Percentiles rank a stretch among this genome's conserved stretches.
phyloP scores from a whole-genome alignment of 2,329 filamentous ascomycete genomes.

The Alternaria sp. region DNA sequence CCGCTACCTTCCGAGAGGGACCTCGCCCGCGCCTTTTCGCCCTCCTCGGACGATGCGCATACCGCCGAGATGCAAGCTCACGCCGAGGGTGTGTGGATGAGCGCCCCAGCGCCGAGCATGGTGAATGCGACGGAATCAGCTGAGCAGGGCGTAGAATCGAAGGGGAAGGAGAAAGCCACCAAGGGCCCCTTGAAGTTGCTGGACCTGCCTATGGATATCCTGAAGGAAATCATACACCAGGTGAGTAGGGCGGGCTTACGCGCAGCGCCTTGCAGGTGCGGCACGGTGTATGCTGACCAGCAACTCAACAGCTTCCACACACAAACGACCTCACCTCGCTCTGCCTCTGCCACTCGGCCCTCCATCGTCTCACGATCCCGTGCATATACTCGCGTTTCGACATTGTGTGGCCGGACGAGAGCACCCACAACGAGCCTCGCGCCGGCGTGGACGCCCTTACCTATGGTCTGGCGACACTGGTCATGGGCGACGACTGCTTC shows the following conservation, averaged over 20 bases:
- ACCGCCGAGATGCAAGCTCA: conserved; percentile 21
- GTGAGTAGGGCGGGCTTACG: conserved; percentile 53
- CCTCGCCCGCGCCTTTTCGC: conserved; percentile 26
- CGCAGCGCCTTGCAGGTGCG: neutral
- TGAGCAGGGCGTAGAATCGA: conserved; percentile 56
- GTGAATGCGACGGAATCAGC: conserved; percentile 19
- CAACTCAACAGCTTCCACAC: conserved; percentile 70
- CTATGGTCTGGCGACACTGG: conserved; percentile 81
- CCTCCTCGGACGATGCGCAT: conserved; percentile 36
- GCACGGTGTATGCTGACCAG: conserved; percentile 22
- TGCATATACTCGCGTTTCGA: conserved; percentile 87
- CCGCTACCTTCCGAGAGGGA: conserved; percentile 40
- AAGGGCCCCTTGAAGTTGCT: conserved; percentile 71
- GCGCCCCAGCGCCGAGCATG: conserved; percentile 15
- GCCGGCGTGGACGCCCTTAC: conserved; percentile 83
- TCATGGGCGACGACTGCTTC: conserved; percentile 74
- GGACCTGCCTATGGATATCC: conserved; percentile 79
- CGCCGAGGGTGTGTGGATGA: conserved; percentile 23
- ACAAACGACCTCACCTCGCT: conserved; percentile 84
- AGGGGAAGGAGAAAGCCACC: conserved; percentile 58
- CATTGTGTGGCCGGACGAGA: conserved; percentile 84
- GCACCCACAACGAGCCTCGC: conserved; percentile 69
- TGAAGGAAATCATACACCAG: conserved; percentile 82
- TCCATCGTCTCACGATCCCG: conserved; percentile 78
- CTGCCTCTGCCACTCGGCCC: conserved; percentile 78